Evolutionary conservation across 805 yeast genomes (phyloP).

Genomic region (Yamadazyma ubonensis): DNA sequence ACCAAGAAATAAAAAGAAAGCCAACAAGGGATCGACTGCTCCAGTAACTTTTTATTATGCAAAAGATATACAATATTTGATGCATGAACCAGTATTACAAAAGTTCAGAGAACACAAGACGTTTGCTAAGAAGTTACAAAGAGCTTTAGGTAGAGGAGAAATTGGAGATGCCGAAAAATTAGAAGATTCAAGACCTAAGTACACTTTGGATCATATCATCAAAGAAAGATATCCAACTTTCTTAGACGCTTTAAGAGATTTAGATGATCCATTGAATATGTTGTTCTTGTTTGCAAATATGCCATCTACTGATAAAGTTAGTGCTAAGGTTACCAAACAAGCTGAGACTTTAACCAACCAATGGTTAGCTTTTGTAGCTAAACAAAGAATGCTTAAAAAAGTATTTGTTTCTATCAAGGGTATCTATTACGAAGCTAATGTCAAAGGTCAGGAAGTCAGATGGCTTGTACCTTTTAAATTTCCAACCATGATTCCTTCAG

Average conservation of each 20-base stretch:
- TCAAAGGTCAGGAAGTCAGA: slow-evolving; percentile 88
- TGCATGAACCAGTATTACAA: slow-evolving; percentile 90
- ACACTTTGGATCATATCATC: slow-evolving; percentile 84
- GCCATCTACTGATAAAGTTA: slow-evolving; percentile 88
- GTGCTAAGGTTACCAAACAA: slow-evolving; percentile 78
- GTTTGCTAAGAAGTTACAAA: slow-evolving; percentile 85
- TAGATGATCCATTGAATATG: slow-evolving; percentile 96
- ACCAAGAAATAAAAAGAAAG: slow-evolving; percentile 93
- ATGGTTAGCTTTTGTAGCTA: slow-evolving; percentile 92
- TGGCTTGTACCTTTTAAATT: slow-evolving; percentile 98
- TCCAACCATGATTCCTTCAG: slow-evolving; percentile 92
- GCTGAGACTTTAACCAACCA: slow-evolving; percentile 87
- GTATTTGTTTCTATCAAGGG: slow-evolving; percentile 97
- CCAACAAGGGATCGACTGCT: slow-evolving; percentile 96
- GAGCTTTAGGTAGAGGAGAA: slow-evolving; percentile 90
- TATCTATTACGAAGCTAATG: slow-evolving; percentile 87
- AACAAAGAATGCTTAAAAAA: slow-evolving; percentile 76
- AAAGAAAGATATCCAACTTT: slow-evolving; percentile 96
- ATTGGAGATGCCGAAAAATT: slow-evolving; percentile 82
- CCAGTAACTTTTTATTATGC: slow-evolving; percentile 91
- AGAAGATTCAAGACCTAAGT: slow-evolving; percentile 77
- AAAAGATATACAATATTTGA: slow-evolving; percentile 90
- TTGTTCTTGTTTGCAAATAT: slow-evolving; percentile 87
- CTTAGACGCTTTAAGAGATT: slow-evolving; percentile 84
- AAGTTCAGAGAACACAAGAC: slow-evolving; percentile 95